Conservation (phyloP, 495 filamentous ascomycete species). For the Daldinia caldariorum region DNA sequence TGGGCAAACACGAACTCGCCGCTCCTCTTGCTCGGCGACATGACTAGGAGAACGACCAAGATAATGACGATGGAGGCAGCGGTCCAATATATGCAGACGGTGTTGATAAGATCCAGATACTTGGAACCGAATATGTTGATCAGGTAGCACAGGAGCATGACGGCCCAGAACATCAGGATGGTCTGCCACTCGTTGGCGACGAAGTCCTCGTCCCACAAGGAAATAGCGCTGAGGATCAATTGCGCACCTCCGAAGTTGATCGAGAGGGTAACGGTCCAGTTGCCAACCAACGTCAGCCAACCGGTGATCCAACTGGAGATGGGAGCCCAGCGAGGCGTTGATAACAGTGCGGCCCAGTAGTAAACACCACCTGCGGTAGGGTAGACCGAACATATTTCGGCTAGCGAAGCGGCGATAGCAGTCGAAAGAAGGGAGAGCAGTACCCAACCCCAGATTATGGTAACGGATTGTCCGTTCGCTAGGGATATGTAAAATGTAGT, state of each 20-base stretch:
- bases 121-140: slow-evolving; percentile 71
- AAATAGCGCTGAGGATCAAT: slow-evolving; percentile 67
- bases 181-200: slow-evolving; percentile 61
- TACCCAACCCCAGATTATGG: slow-evolving; percentile 64
- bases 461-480: slow-evolving; percentile 68
- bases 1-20: slow-evolving; percentile 69
- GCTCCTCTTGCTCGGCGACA: slow-evolving; percentile 68
- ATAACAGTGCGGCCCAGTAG: slow-evolving; percentile 72
- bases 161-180: slow-evolving; percentile 70
- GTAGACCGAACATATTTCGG: slow-evolving; percentile 72
- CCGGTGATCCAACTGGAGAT: slow-evolving; percentile 73
- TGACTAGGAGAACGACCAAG: slow-evolving; percentile 67
- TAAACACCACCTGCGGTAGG: slow-evolving; percentile 72
- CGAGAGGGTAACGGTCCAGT: slow-evolving; percentile 73
- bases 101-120: slow-evolving; percentile 67
- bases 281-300: slow-evolving; percentile 69
- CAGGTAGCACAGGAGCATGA: slow-evolving; percentile 65
- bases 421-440: slow-evolving; percentile 67
- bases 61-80: slow-evolving; percentile 65
- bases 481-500: slow-evolving; percentile 74
- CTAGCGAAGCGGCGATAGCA: slow-evolving; percentile 69
- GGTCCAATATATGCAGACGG: slow-evolving; percentile 68
- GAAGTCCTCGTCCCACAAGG: slow-evolving; percentile 62
- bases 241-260: slow-evolving; percentile 73
- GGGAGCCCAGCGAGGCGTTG: slow-evolving; percentile 63